Evolutionary conservation across 129 eudicot genomes (phyloP).

Genomic region (Centella asiatica): DNA sequence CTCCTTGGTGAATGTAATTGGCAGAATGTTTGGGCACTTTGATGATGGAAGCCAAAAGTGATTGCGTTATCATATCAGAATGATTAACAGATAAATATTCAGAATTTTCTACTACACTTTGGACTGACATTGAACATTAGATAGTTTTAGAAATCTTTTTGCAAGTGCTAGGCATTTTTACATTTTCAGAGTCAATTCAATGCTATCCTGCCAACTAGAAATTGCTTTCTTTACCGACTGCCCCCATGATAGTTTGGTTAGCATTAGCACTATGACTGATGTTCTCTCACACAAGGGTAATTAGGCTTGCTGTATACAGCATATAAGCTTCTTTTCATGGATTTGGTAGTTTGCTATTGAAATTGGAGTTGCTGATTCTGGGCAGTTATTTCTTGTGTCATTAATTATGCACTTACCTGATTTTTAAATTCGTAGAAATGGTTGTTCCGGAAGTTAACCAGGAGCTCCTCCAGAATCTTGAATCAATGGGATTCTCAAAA

Average conservation of each 20-base stretch:
- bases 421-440: slow-evolving; percentile 51
- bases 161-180: neutral
- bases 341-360: neutral
- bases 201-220: no score
- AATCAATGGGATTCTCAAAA: slow-evolving; percentile 78
- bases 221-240: neutral
- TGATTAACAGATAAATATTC: no score
- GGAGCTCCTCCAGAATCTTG: slow-evolving; percentile 67
- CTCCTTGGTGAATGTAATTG: no score
- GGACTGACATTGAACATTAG: no score
- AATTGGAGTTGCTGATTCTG: neutral
- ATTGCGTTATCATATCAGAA: no score
- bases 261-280: no score
- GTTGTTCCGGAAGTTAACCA: slow-evolving; percentile 86
- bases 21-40: no score
- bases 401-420: slow-evolving; percentile 9
- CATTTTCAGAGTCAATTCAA: neutral
- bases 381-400: neutral
- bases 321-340: neutral
- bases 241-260: no score
- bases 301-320: no score
- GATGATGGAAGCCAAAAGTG: no score
- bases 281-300: no score
- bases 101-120: no score
- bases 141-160: neutral